Percentiles rank a stretch among this genome's conserved stretches.
Evolutionary conservation across 1,139 yeast genomes (phyloP).

Genomic region (Diutina catenulata): DNA sequence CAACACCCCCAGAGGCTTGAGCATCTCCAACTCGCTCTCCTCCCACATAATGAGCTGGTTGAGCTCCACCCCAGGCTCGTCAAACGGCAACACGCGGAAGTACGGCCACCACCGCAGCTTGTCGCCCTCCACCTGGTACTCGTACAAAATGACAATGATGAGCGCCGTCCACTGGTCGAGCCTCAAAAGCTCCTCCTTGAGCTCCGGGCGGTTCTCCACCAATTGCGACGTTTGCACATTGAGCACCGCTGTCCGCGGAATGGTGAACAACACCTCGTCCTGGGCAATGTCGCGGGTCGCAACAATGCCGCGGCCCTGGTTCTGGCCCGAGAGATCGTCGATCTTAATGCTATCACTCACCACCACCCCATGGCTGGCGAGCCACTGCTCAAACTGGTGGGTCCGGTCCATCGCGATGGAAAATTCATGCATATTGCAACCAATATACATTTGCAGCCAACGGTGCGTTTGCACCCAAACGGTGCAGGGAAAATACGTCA

Average conservation of each 20-base stretch:
- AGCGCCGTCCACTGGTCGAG: constrained; percentile 70
- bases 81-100: constrained; percentile 55
- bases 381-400: constrained; percentile 39
- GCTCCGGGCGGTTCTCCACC: constrained; percentile 20
- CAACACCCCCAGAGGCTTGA: constrained; percentile 62
- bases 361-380: constrained; percentile 27
- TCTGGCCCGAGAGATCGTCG: constrained; percentile 41
- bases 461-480: neutral
- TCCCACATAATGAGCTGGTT: constrained; percentile 77
- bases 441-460: no score
- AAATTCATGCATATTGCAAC: no score
- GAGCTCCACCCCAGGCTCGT: constrained; percentile 25
- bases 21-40: constrained; percentile 32
- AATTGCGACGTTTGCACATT: constrained; percentile 48
- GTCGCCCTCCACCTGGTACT: constrained; percentile 27
- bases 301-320: constrained; percentile 72
- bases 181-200: constrained; percentile 23
- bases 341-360: constrained; percentile 48
- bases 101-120: constrained; percentile 58
- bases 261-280: constrained; percentile 53
- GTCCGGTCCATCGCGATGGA: constrained; percentile 1
- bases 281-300: constrained; percentile 48
- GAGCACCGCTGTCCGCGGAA: constrained; percentile 51
- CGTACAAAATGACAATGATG: constrained; percentile 55
- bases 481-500: neutral